Evolutionary conservation across 768 basidiomycete genomes (phyloP).

Genomic region (Suillus occidentalis): DNA sequence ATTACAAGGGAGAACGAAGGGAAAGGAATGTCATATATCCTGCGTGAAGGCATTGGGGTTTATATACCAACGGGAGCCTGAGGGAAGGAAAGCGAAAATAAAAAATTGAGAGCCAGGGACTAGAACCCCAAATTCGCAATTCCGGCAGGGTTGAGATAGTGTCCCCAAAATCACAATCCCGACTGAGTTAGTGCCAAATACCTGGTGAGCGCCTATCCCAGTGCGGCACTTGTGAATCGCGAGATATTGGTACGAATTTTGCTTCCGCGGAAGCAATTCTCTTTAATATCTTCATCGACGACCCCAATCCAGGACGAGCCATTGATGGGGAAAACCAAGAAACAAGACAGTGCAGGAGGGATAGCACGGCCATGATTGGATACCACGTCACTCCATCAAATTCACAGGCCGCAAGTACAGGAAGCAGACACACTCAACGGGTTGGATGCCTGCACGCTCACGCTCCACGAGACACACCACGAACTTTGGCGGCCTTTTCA

Average conservation of each 20-base stretch:
- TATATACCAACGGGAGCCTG: conserved; percentile 2
- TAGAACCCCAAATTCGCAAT: conserved; percentile 3
- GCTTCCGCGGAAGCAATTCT: conserved; percentile 4
- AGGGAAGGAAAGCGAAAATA: conserved; percentile 2
- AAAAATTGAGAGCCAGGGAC: conserved; percentile 3
- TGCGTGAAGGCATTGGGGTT: conserved; percentile 5
- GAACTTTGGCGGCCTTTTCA: neutral
- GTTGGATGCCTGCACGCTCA: neutral
- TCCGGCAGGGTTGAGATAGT: conserved; percentile 11
- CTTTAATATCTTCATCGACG: neutral
- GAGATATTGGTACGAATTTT: neutral
- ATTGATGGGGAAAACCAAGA: neutral
- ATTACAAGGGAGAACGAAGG: neutral
- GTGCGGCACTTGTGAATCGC: neutral
- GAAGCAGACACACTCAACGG: neutral
- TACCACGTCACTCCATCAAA: conserved; percentile 12
- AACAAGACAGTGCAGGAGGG: neutral
- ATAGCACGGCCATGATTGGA: conserved; percentile 13
- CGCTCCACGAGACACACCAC: neutral
- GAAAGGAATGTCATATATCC: neutral
- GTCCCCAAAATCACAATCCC: conserved; percentile 3
- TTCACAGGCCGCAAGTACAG: neutral
- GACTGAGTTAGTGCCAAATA: conserved; percentile 1
- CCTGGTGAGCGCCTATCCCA: conserved; percentile 5
- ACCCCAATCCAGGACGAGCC: neutral